Conservation (phyloP, 2,329 filamentous ascomycete species). For the Neofusicoccum sp. region DNA sequence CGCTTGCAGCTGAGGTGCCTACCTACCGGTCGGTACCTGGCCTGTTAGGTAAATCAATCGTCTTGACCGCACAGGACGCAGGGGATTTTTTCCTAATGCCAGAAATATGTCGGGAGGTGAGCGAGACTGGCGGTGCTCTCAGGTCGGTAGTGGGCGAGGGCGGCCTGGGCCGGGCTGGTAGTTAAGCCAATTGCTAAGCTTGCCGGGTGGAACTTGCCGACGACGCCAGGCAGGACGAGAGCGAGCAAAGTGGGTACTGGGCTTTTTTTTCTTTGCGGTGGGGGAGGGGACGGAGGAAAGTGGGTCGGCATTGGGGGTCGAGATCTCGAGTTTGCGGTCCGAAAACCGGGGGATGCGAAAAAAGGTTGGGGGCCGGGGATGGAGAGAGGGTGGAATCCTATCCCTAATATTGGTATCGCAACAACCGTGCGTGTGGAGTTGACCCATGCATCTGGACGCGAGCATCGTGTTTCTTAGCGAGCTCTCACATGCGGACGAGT, state of each 20-base stretch:
- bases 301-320: not conserved
- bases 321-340: not conserved
- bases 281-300: not conserved
- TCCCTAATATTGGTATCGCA: no score
- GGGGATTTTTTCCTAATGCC: no score
- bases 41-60: no score
- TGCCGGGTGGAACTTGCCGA: not conserved
- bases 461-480: not conserved
- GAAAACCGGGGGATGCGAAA: not conserved
- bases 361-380: conserved; percentile 5
- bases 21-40: no score
- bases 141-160: no score
- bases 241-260: not conserved
- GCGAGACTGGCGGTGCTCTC: no score
- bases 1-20: no score
- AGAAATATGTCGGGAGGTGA: no score
- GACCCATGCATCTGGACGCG: not conserved
- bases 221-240: not conserved
- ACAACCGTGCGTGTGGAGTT: no score
- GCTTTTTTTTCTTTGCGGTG: not conserved
- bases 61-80: no score
- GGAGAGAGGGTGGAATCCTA: not conserved
- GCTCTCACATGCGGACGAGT: not conserved
- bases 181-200: not conserved
- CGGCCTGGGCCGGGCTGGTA: not conserved